Base-by-base conservation (phyloP, 495 filamentous ascomycete genomes). In the Aspergillus coremiiformis region DNA sequence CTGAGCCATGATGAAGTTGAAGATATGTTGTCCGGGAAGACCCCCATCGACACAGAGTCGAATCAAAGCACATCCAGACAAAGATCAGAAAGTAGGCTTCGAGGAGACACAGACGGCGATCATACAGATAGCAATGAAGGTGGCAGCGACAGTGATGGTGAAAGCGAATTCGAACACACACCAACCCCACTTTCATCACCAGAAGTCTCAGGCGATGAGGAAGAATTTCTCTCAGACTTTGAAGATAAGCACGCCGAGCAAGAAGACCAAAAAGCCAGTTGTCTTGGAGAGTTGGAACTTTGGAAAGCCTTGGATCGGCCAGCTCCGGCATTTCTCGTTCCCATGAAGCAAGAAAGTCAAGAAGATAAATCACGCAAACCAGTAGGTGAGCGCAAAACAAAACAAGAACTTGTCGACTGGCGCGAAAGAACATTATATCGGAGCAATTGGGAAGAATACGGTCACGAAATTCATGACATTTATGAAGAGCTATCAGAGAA, bases 1-100 rank as follows among this genome's bases (percentile, higher is more conserved):
- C 62, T 85, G 58, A 48, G 58, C 35, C 80, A 81, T 52, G 66
- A 79, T 22, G 76, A 83, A 46, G 77, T 84, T 8, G 83, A 86
- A 56, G 53, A 66, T 39, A 58, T 71, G 22, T 62, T 84, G 24
- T 67, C 65, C 23, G 58, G 51, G 17, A 57, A 30, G 35, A 22
- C 39, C 20, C 27, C 33, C 5, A 24, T 54, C 2, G 43, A 52
- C 17, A 3, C 33, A n/a, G 23, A 49, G 37, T 51, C 29, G 4
- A 12, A 41, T 7, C 23, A 17, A 23, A 52, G 56, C 37, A 59
- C 49, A 0, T 49, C 52, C 6, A 6, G 32, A 15, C 19, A 17
- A 7, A 14, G 19, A 21, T 29, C 54, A 17, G 27, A 39, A 30
- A 61, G 55, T 23, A 56, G 58, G 14, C 53, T 42, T 4, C 59